phyloP scores from a whole-genome alignment of 768 basidiomycete species.

The Nidula microcarpa region DNA sequence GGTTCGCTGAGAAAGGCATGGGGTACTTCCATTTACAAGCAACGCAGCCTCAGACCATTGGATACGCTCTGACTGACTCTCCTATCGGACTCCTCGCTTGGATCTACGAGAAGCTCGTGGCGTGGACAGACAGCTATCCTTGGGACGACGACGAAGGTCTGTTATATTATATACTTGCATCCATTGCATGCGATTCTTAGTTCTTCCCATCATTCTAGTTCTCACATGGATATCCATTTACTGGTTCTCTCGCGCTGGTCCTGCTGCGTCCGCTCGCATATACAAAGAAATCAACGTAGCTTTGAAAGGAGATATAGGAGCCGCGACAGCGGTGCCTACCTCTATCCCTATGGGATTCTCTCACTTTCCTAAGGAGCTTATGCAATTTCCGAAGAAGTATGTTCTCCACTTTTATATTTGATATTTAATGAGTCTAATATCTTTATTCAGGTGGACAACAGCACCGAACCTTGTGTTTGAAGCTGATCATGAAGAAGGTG shows the following conservation, averaged over 20 bases:
- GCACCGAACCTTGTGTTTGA: constrained; percentile 16
- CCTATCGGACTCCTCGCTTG: constrained; percentile 53
- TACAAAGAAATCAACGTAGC: constrained; percentile 44
- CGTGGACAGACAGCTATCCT: constrained; percentile 46
- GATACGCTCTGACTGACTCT: constrained; percentile 53
- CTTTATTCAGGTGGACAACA: constrained; percentile 11
- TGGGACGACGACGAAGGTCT: constrained; percentile 55
- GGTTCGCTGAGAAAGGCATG: constrained; percentile 20
- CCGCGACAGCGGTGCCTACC: constrained; percentile 2
- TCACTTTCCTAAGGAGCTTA: constrained; percentile 43
- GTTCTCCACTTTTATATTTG: constrained; percentile 2
- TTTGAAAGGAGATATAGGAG: background rate
- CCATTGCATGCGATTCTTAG: too few species aligned
- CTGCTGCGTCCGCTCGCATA: constrained; percentile 52
- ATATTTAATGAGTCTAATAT: background rate
- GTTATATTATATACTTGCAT: background rate
- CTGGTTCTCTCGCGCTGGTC: constrained; percentile 56
- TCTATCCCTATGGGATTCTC: constrained; percentile 45
- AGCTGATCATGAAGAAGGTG: constrained; percentile 33
- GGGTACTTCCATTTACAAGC: constrained; percentile 39
- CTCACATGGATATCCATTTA: constrained; percentile 61
- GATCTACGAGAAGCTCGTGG: constrained; percentile 48
- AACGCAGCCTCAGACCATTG: constrained; percentile 51
- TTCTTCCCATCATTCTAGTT: constrained; percentile 25
- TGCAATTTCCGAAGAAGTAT: constrained; percentile 16